phyloP scores from a whole-genome alignment of 495 filamentous ascomycete genomes.

The Parathielavia appendiculata region DNA sequence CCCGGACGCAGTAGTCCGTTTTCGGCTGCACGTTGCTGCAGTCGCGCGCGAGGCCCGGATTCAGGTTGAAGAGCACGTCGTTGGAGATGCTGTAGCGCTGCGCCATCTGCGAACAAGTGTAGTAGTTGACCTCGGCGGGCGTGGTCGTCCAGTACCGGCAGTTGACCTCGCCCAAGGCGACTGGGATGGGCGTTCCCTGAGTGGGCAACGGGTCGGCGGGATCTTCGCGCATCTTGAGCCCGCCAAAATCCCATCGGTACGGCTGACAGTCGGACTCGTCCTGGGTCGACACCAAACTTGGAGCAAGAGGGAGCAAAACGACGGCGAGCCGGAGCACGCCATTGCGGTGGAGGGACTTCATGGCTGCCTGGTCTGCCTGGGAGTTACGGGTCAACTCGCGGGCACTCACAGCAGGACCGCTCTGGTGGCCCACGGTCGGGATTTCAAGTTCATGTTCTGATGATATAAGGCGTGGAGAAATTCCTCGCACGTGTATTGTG shows the following conservation, averaged over 20 bases:
- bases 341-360: neutral
- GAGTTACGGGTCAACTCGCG: neutral
- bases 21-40: conserved; percentile 25
- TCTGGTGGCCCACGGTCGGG: neutral
- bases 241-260: conserved; percentile 1
- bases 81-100: conserved; percentile 12
- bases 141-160: conserved; percentile 18
- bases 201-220: conserved; percentile 4
- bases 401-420: neutral
- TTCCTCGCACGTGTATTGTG: neutral
- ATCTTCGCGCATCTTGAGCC: conserved; percentile 1
- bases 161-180: conserved; percentile 19
- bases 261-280: conserved; percentile 3
- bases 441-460: conserved; percentile 2
- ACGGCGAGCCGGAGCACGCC: conserved; percentile 1
- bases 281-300: conserved; percentile 1
- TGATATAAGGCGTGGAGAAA: neutral
- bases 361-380: neutral
- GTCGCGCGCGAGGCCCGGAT: conserved; percentile 20
- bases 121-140: conserved; percentile 21
- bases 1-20: conserved; percentile 26
- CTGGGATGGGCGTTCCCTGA: neutral
- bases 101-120: conserved; percentile 20
- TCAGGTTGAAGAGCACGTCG: conserved; percentile 25
- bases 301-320: neutral